A percentile compares a stretch with the other conserved stretches of the same genome.
Evolutionary conservation across 192 early-diverging fungal species (phyloP).

Genomic region (Spizellomyces sp.): DNA sequence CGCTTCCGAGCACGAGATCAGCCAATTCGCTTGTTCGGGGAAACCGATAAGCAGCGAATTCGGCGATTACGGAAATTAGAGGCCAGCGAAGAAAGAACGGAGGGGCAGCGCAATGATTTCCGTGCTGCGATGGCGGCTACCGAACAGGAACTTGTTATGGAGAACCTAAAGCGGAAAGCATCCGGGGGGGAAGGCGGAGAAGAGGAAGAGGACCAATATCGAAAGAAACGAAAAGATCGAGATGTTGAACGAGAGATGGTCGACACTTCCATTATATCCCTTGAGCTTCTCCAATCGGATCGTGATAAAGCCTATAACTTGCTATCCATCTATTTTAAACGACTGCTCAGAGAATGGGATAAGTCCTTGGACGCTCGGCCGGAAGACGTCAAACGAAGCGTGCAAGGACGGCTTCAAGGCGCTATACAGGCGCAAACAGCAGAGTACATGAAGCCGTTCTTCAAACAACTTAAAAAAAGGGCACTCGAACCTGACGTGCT

Average conservation of each 20-base stretch:
- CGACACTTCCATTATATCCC: conserved; percentile 73
- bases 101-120: conserved; percentile 93
- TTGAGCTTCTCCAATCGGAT: conserved; percentile 76
- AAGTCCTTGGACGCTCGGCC: conserved; percentile 71
- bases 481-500: conserved; percentile 82
- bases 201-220: conserved; percentile 42
- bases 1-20: conserved; percentile 84
- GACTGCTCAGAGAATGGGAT: conserved; percentile 86
- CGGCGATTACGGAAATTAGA: conserved; percentile 80
- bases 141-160: conserved; percentile 76
- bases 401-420: conserved; percentile 77
- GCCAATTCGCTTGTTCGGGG: conserved; percentile 92
- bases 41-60: conserved; percentile 77
- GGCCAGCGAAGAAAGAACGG: conserved; percentile 73
- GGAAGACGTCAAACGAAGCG: conserved; percentile 78
- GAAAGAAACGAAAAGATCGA: conserved; percentile 48
- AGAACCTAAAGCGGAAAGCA: conserved; percentile 63
- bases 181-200: conserved; percentile 47
- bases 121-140: conserved; percentile 78
- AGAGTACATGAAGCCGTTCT: conserved; percentile 92
- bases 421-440: conserved; percentile 83
- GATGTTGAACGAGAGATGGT: conserved; percentile 59
- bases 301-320: conserved; percentile 72
- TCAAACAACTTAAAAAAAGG: conserved; percentile 77
- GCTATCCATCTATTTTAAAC: conserved; percentile 84